These are phyloP conservation scores for Ogataea ganodermae DNA, from an alignment of 805 yeast genomes.

Conservation along the genomic window DNA sequence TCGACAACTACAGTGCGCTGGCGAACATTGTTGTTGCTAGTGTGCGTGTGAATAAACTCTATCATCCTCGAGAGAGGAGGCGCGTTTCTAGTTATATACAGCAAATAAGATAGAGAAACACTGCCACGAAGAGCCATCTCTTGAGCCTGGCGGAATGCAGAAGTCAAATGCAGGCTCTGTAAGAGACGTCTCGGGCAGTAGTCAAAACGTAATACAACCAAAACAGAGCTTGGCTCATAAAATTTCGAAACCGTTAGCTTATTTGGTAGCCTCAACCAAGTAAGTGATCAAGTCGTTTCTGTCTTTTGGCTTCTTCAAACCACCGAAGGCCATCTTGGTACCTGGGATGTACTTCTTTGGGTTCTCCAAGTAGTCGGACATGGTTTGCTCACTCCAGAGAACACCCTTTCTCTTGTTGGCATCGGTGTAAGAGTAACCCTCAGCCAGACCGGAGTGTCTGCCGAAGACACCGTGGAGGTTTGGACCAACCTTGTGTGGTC, in stretches of 20 bases:
- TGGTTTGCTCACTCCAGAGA: slow-evolving; percentile 79
- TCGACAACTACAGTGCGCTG: not conserved
- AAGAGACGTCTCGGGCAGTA: slow-evolving; percentile 10
- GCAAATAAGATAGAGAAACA: not conserved
- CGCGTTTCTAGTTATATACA: slow-evolving; percentile 6
- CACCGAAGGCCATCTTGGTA: slow-evolving; percentile 99
- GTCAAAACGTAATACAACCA: not conserved
- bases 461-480: slow-evolving; percentile 94
- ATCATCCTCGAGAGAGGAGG: slow-evolving; percentile 3
- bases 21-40: too few species aligned
- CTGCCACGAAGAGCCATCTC: not conserved
- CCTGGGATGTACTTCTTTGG: slow-evolving; percentile 99
- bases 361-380: slow-evolving; percentile 96
- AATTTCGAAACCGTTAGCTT: slow-evolving; percentile 21
- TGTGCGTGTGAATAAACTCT: not conserved
- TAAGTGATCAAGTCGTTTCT: slow-evolving; percentile 95
- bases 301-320: slow-evolving; percentile 98
- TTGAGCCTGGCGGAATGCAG: too few species aligned
- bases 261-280: slow-evolving; percentile 59
- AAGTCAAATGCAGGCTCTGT: slow-evolving; percentile 7
- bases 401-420: slow-evolving; percentile 98
- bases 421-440: slow-evolving; percentile 94
- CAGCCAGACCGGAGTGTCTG: slow-evolving; percentile 89
- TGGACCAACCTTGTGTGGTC: slow-evolving; percentile 99
- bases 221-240: not conserved